Conservation (phyloP, 495 filamentous ascomycete genomes). For the Penicilliopsis zonata region DNA sequence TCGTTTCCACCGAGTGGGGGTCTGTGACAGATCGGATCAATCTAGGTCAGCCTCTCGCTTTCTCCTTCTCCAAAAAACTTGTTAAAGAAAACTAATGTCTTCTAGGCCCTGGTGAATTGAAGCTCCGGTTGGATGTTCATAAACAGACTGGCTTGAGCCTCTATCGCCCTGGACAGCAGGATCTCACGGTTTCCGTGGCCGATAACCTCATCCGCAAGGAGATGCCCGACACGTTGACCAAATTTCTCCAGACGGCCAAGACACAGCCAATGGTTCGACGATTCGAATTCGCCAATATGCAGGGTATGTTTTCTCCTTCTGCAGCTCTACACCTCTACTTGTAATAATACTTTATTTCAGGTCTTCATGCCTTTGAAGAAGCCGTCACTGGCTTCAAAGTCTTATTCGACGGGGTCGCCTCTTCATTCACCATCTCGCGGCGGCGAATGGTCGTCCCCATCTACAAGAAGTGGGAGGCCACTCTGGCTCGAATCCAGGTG, state of each 20-base stretch:
- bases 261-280: slow-evolving; percentile 28
- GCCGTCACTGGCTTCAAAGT: slow-evolving; percentile 69
- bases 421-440: slow-evolving; percentile 70
- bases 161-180: slow-evolving; percentile 50
- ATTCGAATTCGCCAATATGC: slow-evolving; percentile 27
- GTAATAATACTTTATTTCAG: slow-evolving; percentile 28
- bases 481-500: slow-evolving; percentile 61
- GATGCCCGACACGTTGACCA: slow-evolving; percentile 37
- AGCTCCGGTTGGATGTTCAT: slow-evolving; percentile 45
- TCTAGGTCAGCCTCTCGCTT: slow-evolving; percentile 34
- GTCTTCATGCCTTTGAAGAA: slow-evolving; percentile 64
- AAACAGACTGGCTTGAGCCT: slow-evolving; percentile 48
- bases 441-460: slow-evolving; percentile 79
- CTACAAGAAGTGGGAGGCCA: slow-evolving; percentile 82
- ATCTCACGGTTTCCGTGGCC: slow-evolving; percentile 54
- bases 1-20: slow-evolving; percentile 52
- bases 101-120: slow-evolving; percentile 54
- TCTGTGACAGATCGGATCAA: slow-evolving; percentile 66
- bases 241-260: slow-evolving; percentile 36
- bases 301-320: slow-evolving; percentile 19
- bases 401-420: slow-evolving; percentile 60
- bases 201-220: slow-evolving; percentile 50
- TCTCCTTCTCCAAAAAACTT: background rate
- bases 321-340: no score
- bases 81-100: slow-evolving; percentile 4